Evolutionary conservation across 768 basidiomycete species (phyloP).

Genomic region (Phylloporus rhodoxanthus): DNA sequence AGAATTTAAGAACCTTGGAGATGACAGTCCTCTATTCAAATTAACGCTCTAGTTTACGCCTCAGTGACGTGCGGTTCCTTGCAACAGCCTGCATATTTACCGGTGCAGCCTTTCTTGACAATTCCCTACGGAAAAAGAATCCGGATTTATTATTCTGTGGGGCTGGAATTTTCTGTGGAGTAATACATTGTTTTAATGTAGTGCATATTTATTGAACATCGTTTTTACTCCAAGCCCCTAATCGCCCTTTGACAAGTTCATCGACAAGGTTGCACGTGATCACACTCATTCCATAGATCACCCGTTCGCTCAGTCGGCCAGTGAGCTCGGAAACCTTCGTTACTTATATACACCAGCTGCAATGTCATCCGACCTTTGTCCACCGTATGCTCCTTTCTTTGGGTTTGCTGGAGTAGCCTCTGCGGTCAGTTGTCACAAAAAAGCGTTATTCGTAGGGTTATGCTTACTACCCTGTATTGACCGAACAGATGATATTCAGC

Average conservation of each 20-base stretch:
- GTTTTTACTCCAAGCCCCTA: too few species aligned
- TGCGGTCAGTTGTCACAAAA: slow-evolving; percentile 52
- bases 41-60: slow-evolving; percentile 16
- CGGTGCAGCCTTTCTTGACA: neutral
- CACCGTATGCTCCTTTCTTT: slow-evolving; percentile 96
- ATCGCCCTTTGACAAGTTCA: too few species aligned
- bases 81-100: too few species aligned
- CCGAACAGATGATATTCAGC: slow-evolving; percentile 86
- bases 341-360: slow-evolving; percentile 2
- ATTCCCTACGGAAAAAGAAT: neutral
- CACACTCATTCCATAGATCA: neutral
- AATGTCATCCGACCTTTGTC: slow-evolving; percentile 61
- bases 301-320: neutral
- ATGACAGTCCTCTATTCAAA: slow-evolving; percentile 52
- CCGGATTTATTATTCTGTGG: too few species aligned
- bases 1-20: slow-evolving; percentile 43
- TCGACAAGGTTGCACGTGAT: neutral
- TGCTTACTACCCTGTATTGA: slow-evolving; percentile 8
- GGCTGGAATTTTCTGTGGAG: too few species aligned
- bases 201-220: too few species aligned
- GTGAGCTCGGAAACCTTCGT: neutral
- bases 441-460: neutral
- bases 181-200: too few species aligned
- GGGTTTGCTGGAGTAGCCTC: slow-evolving; percentile 96
- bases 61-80: too few species aligned